These are phyloP conservation scores for Bipolaris sorokiniana DNA, from an alignment of 2,329 filamentous ascomycete genomes.

Conservation along the genomic window DNA sequence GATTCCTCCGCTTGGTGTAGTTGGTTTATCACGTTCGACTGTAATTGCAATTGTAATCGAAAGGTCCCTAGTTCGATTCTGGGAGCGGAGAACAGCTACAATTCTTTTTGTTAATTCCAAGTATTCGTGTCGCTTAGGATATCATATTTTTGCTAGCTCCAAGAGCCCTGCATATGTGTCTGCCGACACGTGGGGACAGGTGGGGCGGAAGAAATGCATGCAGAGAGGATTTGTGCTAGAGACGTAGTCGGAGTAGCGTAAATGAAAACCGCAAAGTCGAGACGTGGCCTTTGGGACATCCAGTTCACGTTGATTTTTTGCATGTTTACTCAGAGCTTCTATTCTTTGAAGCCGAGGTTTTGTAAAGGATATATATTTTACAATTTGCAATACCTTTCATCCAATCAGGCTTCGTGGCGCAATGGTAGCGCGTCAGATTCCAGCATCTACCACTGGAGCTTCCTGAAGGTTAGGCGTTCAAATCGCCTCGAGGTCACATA, in stretches of 20 bases:
- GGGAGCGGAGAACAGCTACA: constrained; percentile 39
- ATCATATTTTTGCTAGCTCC: background rate
- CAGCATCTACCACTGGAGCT: constrained; percentile 26
- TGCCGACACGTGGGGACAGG: background rate
- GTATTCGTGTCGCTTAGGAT: background rate
- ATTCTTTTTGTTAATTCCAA: background rate
- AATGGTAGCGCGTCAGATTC: constrained; percentile 44
- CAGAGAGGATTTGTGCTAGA: constrained; percentile 4
- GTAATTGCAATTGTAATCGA: constrained; percentile 45
- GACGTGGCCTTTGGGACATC: background rate
- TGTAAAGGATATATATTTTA: background rate
- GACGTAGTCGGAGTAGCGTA: constrained; percentile 3
- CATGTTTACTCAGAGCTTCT: background rate
- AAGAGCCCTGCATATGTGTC: background rate
- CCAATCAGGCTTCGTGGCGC: constrained; percentile 33
- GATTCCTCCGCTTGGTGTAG: constrained; percentile 39
- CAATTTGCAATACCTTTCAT: constrained; percentile 2
- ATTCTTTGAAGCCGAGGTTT: fast-evolving
- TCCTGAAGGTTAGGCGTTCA: constrained; percentile 40
- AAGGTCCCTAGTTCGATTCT: constrained; percentile 43
- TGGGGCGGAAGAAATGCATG: constrained; percentile 4
- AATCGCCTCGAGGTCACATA: constrained; percentile 35
- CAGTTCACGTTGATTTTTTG: background rate
- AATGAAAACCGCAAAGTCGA: background rate
- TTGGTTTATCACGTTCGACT: constrained; percentile 49